Evolutionary conservation across 768 basidiomycete genomes (phyloP).

Genomic region (Boletus vinaceobasis): DNA sequence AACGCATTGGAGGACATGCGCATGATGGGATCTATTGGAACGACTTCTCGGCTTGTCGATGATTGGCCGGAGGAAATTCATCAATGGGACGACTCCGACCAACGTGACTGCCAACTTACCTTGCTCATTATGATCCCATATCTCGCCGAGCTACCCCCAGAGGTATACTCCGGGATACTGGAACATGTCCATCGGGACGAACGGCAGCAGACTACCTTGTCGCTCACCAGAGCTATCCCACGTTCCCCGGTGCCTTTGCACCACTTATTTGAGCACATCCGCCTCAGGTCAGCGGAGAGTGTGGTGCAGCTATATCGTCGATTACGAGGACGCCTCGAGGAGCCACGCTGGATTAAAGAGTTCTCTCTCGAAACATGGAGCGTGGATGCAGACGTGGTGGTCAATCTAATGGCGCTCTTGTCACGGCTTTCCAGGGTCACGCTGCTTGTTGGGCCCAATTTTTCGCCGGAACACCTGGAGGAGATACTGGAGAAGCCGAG

Average conservation of each 20-base stretch:
- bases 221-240: slow-evolving; percentile 65
- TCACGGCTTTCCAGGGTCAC: slow-evolving; percentile 47
- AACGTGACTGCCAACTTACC: neutral
- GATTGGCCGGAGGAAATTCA: neutral
- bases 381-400: slow-evolving; percentile 70
- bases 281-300: slow-evolving; percentile 48
- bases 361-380: slow-evolving; percentile 61
- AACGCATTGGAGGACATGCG: neutral
- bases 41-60: neutral
- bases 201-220: slow-evolving; percentile 51
- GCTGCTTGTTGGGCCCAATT: slow-evolving; percentile 72
- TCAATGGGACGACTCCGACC: neutral
- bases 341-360: slow-evolving; percentile 42
- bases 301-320: slow-evolving; percentile 55
- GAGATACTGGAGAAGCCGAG: slow-evolving; percentile 57
- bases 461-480: slow-evolving; percentile 78
- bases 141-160: slow-evolving; percentile 50
- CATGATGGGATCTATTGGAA: neutral
- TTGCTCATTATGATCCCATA: slow-evolving; percentile 14
- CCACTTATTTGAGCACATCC: slow-evolving; percentile 58
- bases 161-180: slow-evolving; percentile 63
- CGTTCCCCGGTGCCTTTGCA: slow-evolving; percentile 51
- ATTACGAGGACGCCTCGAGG: slow-evolving; percentile 39
- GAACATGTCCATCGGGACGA: slow-evolving; percentile 43
- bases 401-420: slow-evolving; percentile 63